Conservation (phyloP, 2,329 filamentous ascomycete species). For the Fusarium sacchari region DNA sequence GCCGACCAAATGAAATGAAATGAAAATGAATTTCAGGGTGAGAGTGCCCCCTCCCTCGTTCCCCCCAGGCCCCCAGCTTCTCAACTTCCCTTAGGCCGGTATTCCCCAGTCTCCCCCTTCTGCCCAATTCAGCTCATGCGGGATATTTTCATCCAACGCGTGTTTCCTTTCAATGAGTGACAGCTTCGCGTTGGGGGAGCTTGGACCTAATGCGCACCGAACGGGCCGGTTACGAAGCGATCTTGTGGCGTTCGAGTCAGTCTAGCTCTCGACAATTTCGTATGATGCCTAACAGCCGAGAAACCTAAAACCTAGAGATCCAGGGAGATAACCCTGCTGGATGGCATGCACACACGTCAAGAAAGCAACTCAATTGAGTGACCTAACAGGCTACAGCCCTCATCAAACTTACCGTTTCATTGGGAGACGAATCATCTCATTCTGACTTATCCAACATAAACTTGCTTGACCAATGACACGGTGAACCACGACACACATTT, state of each 20-base stretch:
- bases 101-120: not conserved
- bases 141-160: not conserved
- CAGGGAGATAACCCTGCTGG: not conserved
- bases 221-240: not conserved
- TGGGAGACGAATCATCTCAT: not conserved
- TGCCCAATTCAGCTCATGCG: not conserved
- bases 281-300: not conserved
- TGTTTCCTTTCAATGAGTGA: not conserved
- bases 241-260: conserved; percentile 11
- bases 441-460: not conserved
- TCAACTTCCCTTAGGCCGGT: not conserved
- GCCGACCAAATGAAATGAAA: too few relatives aligned
- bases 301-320: not conserved
- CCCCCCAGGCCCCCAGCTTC: not conserved
- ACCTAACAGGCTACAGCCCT: not conserved
- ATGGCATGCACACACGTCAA: not conserved
- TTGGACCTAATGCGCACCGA: not conserved
- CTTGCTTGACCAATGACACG: not conserved
- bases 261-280: not conserved
- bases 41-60: not conserved
- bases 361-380: not conserved
- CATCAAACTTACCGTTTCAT: not conserved
- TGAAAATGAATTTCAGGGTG: not conserved
- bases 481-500: not conserved
- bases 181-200: not conserved